A percentile compares a stretch with the other conserved stretches of the same genome.
phyloP scores from a whole-genome alignment of 2,329 filamentous ascomycete species.

The Phyllosticta paracitricarpa region DNA sequence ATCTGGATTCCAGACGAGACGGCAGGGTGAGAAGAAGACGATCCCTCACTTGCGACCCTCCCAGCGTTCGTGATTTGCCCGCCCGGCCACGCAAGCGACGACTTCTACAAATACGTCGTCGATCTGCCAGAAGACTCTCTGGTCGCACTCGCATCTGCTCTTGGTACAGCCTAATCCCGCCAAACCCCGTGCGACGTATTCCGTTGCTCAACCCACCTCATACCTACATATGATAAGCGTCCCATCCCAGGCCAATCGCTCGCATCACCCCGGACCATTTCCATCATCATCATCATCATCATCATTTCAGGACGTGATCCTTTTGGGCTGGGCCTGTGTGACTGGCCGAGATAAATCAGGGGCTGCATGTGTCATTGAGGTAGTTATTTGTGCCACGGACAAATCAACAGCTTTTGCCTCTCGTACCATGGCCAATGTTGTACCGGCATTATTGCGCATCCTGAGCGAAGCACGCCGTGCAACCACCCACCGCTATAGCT shows the following conservation, averaged over 20 bases:
- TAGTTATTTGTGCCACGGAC: neutral
- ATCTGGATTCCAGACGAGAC: neutral
- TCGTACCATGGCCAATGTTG: neutral
- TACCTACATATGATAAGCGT: constrained; percentile 6
- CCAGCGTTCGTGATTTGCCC: neutral
- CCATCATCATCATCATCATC: neutral
- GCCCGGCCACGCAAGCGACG: neutral
- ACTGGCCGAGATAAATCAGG: constrained; percentile 2
- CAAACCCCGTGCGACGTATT: constrained; percentile 7
- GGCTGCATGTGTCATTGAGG: constrained; percentile 4
- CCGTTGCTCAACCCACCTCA: neutral
- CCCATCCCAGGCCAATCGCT: neutral
- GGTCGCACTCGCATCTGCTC: neutral
- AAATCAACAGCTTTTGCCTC: too few relatives aligned
- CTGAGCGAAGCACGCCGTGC: constrained; percentile 3
- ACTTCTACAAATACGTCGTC: neutral
- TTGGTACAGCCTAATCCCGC: constrained; percentile 8
- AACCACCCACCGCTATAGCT: constrained; percentile 8
- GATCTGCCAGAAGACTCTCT: neutral
- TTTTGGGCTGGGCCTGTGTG: neutral
- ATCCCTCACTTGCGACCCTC: neutral
- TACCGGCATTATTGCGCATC: neutral
- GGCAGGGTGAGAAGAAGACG: neutral
- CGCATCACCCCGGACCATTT: neutral
- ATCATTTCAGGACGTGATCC: neutral